Evolutionary conservation across 177 flowering plant genomes (phyloP).

Genomic region (Vitis hybrid): DNA sequence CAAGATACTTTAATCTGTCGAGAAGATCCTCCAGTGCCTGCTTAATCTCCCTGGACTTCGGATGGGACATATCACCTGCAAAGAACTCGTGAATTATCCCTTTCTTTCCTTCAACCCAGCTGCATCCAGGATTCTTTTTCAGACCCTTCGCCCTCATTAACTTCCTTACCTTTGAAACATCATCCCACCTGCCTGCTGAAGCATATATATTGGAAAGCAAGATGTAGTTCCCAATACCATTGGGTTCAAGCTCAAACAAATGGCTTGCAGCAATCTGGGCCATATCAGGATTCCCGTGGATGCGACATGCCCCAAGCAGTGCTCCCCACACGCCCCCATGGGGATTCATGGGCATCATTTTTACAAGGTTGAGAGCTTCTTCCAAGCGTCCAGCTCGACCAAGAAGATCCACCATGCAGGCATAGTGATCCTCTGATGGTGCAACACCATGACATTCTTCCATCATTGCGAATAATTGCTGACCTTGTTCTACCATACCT

Average conservation of each 20-base stretch:
- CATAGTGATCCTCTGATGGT: constrained; percentile 46
- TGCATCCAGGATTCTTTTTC: constrained; percentile 51
- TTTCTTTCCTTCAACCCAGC: constrained; percentile 51
- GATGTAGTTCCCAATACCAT: constrained; percentile 49
- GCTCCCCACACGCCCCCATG: constrained; percentile 72
- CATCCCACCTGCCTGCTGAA: constrained; percentile 51
- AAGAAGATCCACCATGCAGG: constrained; percentile 59
- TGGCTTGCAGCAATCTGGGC: constrained; percentile 55
- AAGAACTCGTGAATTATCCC: constrained; percentile 55
- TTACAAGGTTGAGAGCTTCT: constrained; percentile 46
- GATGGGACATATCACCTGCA: constrained; percentile 54
- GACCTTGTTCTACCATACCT: constrained; percentile 57
- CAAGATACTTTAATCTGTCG: constrained; percentile 29
- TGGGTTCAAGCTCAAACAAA: constrained; percentile 61
- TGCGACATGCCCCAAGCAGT: constrained; percentile 58
- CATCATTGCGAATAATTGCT: constrained; percentile 43
- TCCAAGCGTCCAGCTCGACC: constrained; percentile 54
- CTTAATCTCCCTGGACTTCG: constrained; percentile 38
- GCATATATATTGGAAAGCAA: constrained; percentile 55
- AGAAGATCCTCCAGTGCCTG: constrained; percentile 39
- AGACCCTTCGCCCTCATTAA: constrained; percentile 44
- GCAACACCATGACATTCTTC: constrained; percentile 37
- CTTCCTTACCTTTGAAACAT: constrained; percentile 41
- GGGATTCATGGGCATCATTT: constrained; percentile 48
- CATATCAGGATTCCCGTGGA: constrained; percentile 50